phyloP scores from a whole-genome alignment of 805 yeast genomes.

The Hanseniaspora lindneri region DNA sequence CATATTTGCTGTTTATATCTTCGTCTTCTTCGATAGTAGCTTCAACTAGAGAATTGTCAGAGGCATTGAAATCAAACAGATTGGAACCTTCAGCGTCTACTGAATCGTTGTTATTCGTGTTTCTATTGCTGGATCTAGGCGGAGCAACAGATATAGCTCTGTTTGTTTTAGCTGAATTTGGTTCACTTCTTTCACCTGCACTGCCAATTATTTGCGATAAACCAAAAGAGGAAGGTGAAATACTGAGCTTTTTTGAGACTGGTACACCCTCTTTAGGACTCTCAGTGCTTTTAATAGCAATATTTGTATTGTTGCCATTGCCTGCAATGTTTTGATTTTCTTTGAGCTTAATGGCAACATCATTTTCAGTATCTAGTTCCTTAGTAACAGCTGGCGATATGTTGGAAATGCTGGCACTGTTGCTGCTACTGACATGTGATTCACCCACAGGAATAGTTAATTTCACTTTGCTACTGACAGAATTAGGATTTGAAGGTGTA shows the following conservation, averaged over 20 bases:
- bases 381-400: neutral
- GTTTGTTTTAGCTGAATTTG: neutral
- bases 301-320: no score
- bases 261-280: no score
- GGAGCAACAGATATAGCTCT: slow-evolving; percentile 8
- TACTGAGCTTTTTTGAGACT: neutral
- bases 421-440: neutral
- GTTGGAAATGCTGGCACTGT: neutral
- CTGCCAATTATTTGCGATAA: neutral
- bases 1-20: neutral
- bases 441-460: no score
- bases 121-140: slow-evolving; percentile 15
- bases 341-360: no score
- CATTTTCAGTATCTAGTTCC: neutral
- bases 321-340: no score
- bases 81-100: no score
- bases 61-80: neutral
- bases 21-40: slow-evolving; percentile 10
- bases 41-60: slow-evolving; percentile 8
- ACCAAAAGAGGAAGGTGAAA: slow-evolving; percentile 8
- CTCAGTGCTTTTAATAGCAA: no score
- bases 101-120: no score
- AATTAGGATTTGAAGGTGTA: neutral
- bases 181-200: neutral
- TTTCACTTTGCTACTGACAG: neutral